Evolutionary conservation across 2,329 filamentous ascomycete genomes (phyloP).

Genomic region (Colletotrichum sp.): DNA sequence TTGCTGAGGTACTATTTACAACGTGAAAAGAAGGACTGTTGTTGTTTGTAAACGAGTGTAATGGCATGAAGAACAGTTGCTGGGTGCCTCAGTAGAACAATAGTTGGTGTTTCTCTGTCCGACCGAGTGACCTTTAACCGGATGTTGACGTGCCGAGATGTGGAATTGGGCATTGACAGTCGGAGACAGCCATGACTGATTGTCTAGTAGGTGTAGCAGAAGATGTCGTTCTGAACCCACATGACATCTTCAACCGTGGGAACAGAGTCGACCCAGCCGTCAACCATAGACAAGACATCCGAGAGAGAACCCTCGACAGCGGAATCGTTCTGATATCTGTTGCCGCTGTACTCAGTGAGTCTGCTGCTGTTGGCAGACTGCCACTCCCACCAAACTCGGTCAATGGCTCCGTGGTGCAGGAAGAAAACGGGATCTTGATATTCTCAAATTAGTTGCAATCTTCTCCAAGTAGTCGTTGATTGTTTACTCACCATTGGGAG

Average conservation of each 20-base stretch:
- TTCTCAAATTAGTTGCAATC: conserved; percentile 29
- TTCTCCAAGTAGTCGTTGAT: neutral
- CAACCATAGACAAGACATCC: neutral
- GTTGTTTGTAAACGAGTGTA: neutral
- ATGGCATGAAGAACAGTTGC: neutral
- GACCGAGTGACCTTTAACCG: neutral
- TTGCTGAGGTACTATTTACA: neutral
- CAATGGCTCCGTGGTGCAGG: conserved; percentile 29
- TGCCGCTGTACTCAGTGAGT: neutral
- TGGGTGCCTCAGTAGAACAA: neutral
- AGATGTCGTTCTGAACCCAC: neutral
- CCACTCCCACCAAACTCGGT: conserved; percentile 30
- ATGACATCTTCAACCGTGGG: neutral
- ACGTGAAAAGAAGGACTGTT: neutral
- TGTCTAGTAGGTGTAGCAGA: neutral
- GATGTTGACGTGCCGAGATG: neutral
- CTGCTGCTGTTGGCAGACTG: conserved; percentile 3
- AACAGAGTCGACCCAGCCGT: neutral
- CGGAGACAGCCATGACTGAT: neutral
- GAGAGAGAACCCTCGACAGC: neutral
- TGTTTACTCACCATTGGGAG: neutral
- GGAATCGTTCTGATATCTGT: neutral
- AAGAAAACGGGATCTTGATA: conserved; percentile 37
- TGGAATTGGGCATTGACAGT: neutral
- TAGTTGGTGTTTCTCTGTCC: neutral